phyloP scores from a whole-genome alignment of 306 rosid species.

The Hippophae rhamnoides region DNA sequence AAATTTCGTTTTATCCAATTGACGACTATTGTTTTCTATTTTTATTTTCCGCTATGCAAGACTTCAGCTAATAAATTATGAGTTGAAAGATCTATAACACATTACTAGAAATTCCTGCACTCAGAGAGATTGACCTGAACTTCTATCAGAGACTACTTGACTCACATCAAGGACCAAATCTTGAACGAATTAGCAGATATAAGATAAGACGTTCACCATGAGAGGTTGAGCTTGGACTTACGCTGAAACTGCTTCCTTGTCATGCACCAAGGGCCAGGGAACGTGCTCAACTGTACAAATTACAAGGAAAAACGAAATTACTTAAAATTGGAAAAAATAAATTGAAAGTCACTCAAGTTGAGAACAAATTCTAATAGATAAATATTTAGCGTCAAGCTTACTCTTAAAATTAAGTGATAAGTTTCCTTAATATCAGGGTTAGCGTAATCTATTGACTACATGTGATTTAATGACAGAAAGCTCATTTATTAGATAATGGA shows the following conservation, averaged over 20 bases:
- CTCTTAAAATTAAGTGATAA: too few relatives aligned
- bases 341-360: neutral
- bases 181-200: neutral
- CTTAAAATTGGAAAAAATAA: neutral
- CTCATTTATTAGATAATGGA: neutral
- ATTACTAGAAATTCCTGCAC: too few relatives aligned
- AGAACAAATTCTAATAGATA: neutral
- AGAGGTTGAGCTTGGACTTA: conserved; percentile 48
- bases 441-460: too few relatives aligned
- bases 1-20: too few relatives aligned
- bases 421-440: too few relatives aligned
- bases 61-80: too few relatives aligned
- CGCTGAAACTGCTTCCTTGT: conserved; percentile 56
- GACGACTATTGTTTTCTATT: too few relatives aligned
- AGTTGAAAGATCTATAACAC: too few relatives aligned
- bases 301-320: conserved; percentile 8
- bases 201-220: conserved; percentile 39
- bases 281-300: conserved; percentile 64
- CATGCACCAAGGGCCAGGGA: conserved; percentile 71
- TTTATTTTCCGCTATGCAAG: too few relatives aligned
- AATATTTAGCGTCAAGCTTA: neutral
- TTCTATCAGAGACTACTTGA: neutral
- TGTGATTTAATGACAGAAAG: too few relatives aligned
- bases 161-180: neutral
- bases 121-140: too few relatives aligned